Evolutionary conservation across 306 rosid genomes (phyloP), one percentile per base, ranked within the genome.

Genomic region (Acacia acuminata): DNA sequence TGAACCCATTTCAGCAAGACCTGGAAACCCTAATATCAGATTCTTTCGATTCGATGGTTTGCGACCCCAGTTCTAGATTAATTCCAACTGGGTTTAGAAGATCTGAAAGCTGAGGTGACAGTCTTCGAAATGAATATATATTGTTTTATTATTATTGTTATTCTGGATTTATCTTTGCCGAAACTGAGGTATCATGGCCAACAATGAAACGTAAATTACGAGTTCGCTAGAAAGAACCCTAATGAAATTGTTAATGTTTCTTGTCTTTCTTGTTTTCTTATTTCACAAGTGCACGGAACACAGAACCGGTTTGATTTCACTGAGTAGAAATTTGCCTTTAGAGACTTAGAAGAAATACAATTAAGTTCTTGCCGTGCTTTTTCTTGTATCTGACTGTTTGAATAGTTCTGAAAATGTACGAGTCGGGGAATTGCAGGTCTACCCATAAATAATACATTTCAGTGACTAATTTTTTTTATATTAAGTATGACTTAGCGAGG

Each of bases 61-160:
- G 92, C 47, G 95, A 89, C 78, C 77, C 89, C 17, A 82, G 34
- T 85, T 89, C 93, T 38, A 91, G 90, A 74, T 78, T 94, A 22
- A 67, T 92, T 45, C 79, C 87, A n/a, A 51, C 84, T 47, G 98
- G 98, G 43, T 86, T 88, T 34, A 80, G 86, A n/a, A 86, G 86
- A 86, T 76, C 92, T 79, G 74, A 87, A 76, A 87, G 83, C 38
- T 10, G 83, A 50, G 97, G 97, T 94, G 53, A 79, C 79, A 77
- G 58, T 83, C 74, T 71, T 79, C 25, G 56, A 42, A 53, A 44
- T 24, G 17, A 40, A 27, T 61, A 11, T 20, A 25, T 25, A 71
- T 27, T 36, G 14, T 25, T 2, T 81, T 64, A 71, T 9, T 71
- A 44, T 71, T 60, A 36, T n/a, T 69, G 13, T 45, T 71, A 47